Conservation (phyloP, 768 basidiomycete genomes). For the Glaciozyma martinii region DNA sequence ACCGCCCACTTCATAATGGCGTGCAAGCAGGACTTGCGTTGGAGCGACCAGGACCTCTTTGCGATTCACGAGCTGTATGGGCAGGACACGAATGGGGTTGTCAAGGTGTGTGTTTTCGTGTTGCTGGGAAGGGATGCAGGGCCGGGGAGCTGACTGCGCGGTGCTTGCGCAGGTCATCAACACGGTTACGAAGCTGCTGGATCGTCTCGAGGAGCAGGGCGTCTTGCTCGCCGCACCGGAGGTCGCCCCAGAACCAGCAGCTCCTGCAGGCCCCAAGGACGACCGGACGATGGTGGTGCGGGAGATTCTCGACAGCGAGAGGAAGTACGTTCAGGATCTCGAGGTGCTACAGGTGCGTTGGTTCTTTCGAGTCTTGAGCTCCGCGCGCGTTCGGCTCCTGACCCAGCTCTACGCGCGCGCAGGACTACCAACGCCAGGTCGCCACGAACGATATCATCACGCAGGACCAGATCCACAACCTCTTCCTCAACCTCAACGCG, state of each 20-base stretch:
- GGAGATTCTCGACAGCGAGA: constrained; percentile 90
- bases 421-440: constrained; percentile 84
- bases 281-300: constrained; percentile 45
- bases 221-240: constrained; percentile 19
- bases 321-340: constrained; percentile 94
- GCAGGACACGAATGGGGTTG: constrained; percentile 87
- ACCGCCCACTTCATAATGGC: constrained; percentile 88
- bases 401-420: not conserved
- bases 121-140: not conserved
- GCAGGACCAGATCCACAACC: constrained; percentile 87
- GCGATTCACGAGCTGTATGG: constrained; percentile 77
- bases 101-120: constrained; percentile 56
- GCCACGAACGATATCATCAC: constrained; percentile 75
- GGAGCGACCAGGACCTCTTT: constrained; percentile 46
- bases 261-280: constrained; percentile 22
- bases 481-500: constrained; percentile 90
- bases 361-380: not conserved
- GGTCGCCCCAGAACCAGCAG: constrained; percentile 4
- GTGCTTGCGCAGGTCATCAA: constrained; percentile 59
- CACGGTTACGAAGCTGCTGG: constrained; percentile 75
- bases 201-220: constrained; percentile 58
- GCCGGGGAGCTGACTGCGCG: constrained; percentile 14
- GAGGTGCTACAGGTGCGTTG: constrained; percentile 85
- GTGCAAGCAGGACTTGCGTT: constrained; percentile 51
- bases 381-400: not conserved